Base-by-base conservation (phyloP, 1,284 basidiomycete species). In the Marasmius fiardii region DNA sequence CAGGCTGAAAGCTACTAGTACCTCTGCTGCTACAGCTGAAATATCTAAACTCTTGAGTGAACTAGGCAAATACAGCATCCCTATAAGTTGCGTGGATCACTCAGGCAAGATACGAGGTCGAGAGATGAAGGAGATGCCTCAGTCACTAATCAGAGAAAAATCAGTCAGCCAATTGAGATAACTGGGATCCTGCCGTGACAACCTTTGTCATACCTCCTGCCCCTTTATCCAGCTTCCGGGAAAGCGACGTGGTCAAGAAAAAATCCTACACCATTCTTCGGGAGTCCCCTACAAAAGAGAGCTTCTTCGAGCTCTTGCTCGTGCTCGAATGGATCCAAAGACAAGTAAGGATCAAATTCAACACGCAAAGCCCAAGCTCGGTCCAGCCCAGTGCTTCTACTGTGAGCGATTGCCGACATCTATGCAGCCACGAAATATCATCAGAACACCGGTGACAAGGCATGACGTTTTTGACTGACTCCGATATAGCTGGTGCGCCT, bases 381-480 rank as follows among this genome's bases (percentile, higher is more conserved):
- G 83, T 81, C 88, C 88, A 90, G 5, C 86, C 86, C 23, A 90
- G 65, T 1, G 83, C 84, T 67, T 87, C 85, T 12, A 88, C 83
- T 7, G 87, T 87, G 58, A 90, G 70, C 2, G 79, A 80, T 66
- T 90, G 82, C 60, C 85, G 77, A 67, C 88, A 90, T 61, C 83
- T 87, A 63, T 58, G 0, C 20, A 21, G 39, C 34, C 31, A 31
- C 23, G 43, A 26, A 47, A 21, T 28, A n/a, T 16, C 16, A 21
- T 51, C 2, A 54, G 7, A n/a, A 21, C 12, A 3, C 6, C 37
- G 43, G 23, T 16, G 6, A 37, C 24, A 10, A 51, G 11, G 37
- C 7, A 43, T 24, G 18, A n/a, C 23, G 34, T 24, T n/a, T 28
- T 21, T 14, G n/a, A 56, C 69, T 35, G 53, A 74, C 81, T 78